phyloP scores from a whole-genome alignment of 495 filamentous ascomycete species.

The Penicillium pancosmium region DNA sequence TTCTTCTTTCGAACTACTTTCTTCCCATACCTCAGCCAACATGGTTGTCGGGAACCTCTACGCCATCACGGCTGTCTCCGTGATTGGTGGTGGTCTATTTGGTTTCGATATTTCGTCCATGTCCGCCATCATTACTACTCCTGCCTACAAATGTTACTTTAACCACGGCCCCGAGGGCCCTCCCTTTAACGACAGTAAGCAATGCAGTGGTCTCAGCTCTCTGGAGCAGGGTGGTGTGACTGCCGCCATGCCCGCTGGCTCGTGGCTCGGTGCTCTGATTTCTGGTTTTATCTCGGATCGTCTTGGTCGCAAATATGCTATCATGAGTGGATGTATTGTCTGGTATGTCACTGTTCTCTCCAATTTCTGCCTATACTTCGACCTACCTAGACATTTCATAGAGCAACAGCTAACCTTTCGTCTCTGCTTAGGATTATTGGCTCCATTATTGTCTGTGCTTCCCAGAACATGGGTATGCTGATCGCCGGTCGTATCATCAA shows the following conservation, averaged over 20 bases:
- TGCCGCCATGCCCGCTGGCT: conserved; percentile 74
- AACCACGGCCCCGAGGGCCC: conserved; percentile 48
- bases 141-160: conserved; percentile 66
- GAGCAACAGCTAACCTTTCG: not conserved
- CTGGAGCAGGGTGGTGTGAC: conserved; percentile 63
- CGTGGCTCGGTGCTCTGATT: conserved; percentile 69
- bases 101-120: conserved; percentile 84
- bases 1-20: conserved; percentile 1
- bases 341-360: conserved; percentile 47
- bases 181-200: conserved; percentile 31
- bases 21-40: conserved; percentile 13
- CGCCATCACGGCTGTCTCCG: conserved; percentile 71
- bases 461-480: conserved; percentile 76
- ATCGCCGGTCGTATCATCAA: conserved; percentile 77
- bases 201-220: conserved; percentile 52
- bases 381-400: not conserved
- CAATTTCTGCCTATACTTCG: not conserved
- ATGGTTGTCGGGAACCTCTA: conserved; percentile 68
- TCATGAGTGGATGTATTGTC: conserved; percentile 65
- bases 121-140: conserved; percentile 59
- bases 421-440: conserved; percentile 55
- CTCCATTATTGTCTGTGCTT: conserved; percentile 68
- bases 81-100: conserved; percentile 80
- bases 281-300: conserved; percentile 70
- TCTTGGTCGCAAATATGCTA: conserved; percentile 68